Conservation (phyloP, 208 protist genomes). For the Sergeia podlipaevii region DNA sequence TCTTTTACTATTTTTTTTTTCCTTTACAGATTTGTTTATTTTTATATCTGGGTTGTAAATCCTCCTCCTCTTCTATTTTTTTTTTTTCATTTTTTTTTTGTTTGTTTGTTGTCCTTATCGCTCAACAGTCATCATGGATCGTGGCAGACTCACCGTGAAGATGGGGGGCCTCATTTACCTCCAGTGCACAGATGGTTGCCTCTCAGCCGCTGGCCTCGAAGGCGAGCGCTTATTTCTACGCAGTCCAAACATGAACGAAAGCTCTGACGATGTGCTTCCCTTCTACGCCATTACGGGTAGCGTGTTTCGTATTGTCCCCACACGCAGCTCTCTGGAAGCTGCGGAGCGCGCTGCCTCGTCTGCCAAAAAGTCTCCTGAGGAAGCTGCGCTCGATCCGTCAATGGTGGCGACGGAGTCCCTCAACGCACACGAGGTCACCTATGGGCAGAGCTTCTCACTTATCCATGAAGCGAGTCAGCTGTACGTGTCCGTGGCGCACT, state of each 20-base stretch:
- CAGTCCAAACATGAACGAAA: conserved; percentile 23
- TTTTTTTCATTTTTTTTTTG: neutral
- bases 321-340: conserved; percentile 16
- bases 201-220: conserved; percentile 40
- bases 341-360: conserved; percentile 1
- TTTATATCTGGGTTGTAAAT: neutral
- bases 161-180: conserved; percentile 55
- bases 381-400: neutral
- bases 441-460: conserved; percentile 58
- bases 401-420: conserved; percentile 4
- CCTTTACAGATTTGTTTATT: neutral
- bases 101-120: neutral
- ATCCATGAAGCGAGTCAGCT: conserved; percentile 53
- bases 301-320: conserved; percentile 54
- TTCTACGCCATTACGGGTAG: conserved; percentile 53
- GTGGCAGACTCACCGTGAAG: conserved; percentile 40
- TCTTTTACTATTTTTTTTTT: conserved; percentile 7
- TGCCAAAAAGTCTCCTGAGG: too few relatives aligned
- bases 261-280: conserved; percentile 36
- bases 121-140: conserved; percentile 28
- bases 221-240: conserved; percentile 48
- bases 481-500: conserved; percentile 49
- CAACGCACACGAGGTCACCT: conserved; percentile 48
- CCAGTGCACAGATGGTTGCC: conserved; percentile 64
- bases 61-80: neutral